Evolutionary conservation across 2,329 filamentous ascomycete species (phyloP), one percentile per base, ranked within the genome.

Genomic region (Botryotinia globosa): DNA sequence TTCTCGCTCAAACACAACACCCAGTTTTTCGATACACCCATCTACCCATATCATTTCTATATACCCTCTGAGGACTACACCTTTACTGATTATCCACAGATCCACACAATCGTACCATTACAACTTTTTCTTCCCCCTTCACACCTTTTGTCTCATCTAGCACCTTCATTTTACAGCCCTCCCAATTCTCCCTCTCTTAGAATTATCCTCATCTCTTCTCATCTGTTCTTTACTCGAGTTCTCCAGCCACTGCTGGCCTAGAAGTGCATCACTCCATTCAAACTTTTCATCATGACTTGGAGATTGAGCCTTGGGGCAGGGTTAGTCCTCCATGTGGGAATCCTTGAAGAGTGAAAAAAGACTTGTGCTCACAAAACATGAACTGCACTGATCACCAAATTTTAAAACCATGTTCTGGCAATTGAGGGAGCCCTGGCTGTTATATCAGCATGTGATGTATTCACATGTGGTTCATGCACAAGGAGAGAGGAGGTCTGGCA

Each of bases 401-500:
- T 44, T 71, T 34, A 25, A 25, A 29, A 71, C 69, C n/a, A 25
- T 42, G 20, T 71, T 71, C 9, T 71, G 59, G 34, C 69, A 71
- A 37, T 71, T 71, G 32, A 71, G 44, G 59, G 34, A 71, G 58
- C 69, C 69, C 69, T 71, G 59, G 4, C 29, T 29, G 18, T 18
- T 20, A 48, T 51, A 16, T 37, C 14, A 34, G 63, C 25, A 65
- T 32, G 20, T 29, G 45, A 12, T 54, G 25, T 54, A 67, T 54
- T n/a, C 20, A 14, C 39, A 37, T 29, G 22, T 39, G 5, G 22
- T 51, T 14, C 45, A 34, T 42, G 66, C 22, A 25, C 20, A n/a
- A 6, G 32, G 37, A 34, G 32, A 42, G 18, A 9, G 6, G 39
- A 39, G 16, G 29, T 10, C 25, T 7, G 9, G 37, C 7, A 22